Evolutionary conservation across 805 yeast genomes (phyloP), one percentile per base, ranked within the genome.

Genomic region (Ogataea dorogensis): DNA sequence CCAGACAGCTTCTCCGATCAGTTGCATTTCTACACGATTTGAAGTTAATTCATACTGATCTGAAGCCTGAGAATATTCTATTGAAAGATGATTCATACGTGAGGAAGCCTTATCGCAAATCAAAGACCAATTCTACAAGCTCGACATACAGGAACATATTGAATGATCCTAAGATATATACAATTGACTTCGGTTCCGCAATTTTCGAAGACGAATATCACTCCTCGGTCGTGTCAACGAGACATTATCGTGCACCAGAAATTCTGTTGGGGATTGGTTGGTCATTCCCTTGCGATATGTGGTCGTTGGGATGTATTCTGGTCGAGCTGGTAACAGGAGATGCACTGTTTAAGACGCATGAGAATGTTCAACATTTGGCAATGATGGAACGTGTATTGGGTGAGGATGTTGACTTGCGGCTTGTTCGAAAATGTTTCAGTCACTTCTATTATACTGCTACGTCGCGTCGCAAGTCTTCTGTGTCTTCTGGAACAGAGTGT

Each of bases 231-330:
- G 96, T 93, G 8, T 86, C 96, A 6, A 93, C 99, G 2, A 71
- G 99, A 32, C 98, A 93, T 61, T 93, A 93, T 60, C 68, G 98
- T 36, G 98, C 98, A 0, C 98, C 98, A 0, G 98, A 93, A 58
- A 88, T 93, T 45, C 87, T 91, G 1, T 64, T 93, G 19, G 96
- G 96, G 2, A 71, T 77, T n/a, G 96, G 97, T 13, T 93, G 98
- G 98, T 84, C 96, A 6, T 88, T 75, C 51, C 95, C 97, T 1
- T 91, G 98, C 59, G 99, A 93, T 59, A 68, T 91, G 65, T 93
- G 99, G 99, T 86, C 96, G 1, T 71, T 93, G 28, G 99, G 96
- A 1, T 91, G 98, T 59, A 86, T 93, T 11, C 64, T 93, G 22
- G 89, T 87, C 7, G 99, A 93, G 63, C 64, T 93, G 32, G 80